Percentiles rank a stretch among this genome's conserved stretches.
Conservation (phyloP, 2,329 filamentous ascomycete genomes). For the Exophiala oligosperma region DNA sequence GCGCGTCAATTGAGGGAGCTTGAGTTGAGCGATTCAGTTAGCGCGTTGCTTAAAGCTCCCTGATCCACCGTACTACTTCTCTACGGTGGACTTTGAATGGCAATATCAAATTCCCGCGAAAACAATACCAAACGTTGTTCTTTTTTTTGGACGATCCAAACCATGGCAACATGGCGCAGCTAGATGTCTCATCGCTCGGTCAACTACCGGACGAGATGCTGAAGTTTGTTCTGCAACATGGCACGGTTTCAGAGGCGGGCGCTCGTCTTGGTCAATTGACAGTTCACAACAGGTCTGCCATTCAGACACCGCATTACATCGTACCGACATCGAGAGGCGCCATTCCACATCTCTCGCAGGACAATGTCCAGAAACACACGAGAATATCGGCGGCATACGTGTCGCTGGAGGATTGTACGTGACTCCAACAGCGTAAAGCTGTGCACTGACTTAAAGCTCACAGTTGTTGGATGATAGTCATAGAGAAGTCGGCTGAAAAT, state of each 20-base stretch:
- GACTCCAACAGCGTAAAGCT: constrained; percentile 8
- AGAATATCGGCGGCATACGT: constrained; percentile 71
- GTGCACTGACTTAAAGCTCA: constrained; percentile 41
- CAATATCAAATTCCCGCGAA: background rate
- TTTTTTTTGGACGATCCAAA: too few relatives aligned
- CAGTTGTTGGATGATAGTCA: constrained; percentile 55
- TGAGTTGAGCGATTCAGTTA: background rate
- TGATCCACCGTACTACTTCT: background rate
- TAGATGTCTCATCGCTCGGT: constrained; percentile 6
- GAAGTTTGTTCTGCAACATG: constrained; percentile 39
- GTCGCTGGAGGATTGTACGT: constrained; percentile 88
- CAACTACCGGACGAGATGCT: constrained; percentile 36
- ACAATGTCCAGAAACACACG: constrained; percentile 69
- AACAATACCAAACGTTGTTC: background rate
- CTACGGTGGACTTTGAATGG: too few relatives aligned
- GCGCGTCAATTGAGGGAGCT: too few relatives aligned
- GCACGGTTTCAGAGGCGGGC: constrained; percentile 37
- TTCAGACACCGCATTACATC: constrained; percentile 82
- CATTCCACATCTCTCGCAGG: constrained; percentile 85
- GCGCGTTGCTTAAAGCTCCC: background rate
- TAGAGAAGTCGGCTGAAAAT: constrained; percentile 56
- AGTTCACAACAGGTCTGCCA: constrained; percentile 61
- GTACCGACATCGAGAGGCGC: constrained; percentile 78
- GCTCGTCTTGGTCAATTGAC: constrained; percentile 69
- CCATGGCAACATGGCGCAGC: constrained; percentile 20